Evolutionary conservation across 192 early-diverging fungal species (phyloP).

Genomic region (Entomortierella chlamydospora): DNA sequence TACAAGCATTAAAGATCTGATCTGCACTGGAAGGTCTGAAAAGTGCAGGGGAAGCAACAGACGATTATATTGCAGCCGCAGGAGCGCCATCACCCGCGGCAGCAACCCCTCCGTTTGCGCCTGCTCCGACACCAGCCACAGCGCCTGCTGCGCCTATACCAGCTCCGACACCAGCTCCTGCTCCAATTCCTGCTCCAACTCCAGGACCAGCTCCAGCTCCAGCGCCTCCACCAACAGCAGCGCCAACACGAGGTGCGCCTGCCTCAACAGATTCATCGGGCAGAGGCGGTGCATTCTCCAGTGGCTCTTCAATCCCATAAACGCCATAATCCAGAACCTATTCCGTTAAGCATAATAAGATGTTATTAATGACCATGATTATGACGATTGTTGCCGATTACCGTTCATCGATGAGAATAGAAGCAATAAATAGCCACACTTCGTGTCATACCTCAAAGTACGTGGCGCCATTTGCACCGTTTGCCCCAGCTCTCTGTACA

Average conservation of each 20-base stretch:
- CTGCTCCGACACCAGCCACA: not conserved
- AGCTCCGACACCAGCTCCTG: not conserved
- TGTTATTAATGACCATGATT: too few species aligned
- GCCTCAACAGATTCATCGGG: slow-evolving; percentile 17
- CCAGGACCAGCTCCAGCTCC: too few species aligned
- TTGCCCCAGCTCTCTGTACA: slow-evolving; percentile 63
- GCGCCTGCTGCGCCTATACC: not conserved
- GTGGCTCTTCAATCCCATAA: slow-evolving; percentile 64
- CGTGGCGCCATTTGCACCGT: slow-evolving; percentile 60
- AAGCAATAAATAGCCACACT: not conserved
- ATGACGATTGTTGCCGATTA: too few species aligned
- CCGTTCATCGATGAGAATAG: slow-evolving; percentile 2
- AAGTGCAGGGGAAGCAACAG: too few species aligned
- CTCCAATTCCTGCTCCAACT: not conserved
- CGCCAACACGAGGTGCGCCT: not conserved
- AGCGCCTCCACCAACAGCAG: too few species aligned
- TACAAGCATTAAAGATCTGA: not conserved
- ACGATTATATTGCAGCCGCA: not conserved
- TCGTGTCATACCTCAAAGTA: slow-evolving; percentile 77
- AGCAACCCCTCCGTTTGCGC: not conserved
- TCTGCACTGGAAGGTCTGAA: too few species aligned
- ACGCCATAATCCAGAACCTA: slow-evolving; percentile 78
- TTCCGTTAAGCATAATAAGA: not conserved
- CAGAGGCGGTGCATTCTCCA: slow-evolving; percentile 39
- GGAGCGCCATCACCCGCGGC: not conserved